Percentiles rank a stretch among this genome's conserved stretches.
These are phyloP conservation scores for Kockiozyma suomiensis DNA, from an alignment of 805 yeast species.

Conservation along the genomic window DNA sequence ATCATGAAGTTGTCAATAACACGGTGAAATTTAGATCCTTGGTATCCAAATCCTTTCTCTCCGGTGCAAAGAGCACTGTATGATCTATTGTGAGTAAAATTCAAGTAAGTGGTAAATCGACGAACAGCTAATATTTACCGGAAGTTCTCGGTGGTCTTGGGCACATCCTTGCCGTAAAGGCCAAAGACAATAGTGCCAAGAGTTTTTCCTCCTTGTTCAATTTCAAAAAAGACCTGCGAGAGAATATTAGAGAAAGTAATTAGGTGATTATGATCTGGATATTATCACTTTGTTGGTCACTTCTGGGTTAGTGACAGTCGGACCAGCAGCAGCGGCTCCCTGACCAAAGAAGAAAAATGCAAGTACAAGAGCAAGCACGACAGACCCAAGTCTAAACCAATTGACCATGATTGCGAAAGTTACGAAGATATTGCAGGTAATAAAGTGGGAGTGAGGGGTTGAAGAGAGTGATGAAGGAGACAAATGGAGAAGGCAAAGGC, in stretches of 20 bases:
- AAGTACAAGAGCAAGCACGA: constrained; percentile 17
- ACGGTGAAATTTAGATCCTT: constrained; percentile 69
- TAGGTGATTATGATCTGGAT: background rate
- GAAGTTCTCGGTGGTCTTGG: constrained; percentile 88
- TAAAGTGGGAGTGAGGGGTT: background rate
- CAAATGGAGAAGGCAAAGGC: too few species aligned
- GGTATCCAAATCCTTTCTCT: constrained; percentile 70
- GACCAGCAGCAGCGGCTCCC: constrained; percentile 20
- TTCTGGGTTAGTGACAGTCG: constrained; percentile 21
- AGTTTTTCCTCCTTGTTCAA: constrained; percentile 72
- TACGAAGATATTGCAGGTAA: background rate
- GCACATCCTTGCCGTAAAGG: constrained; percentile 81
- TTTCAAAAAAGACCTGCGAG: constrained; percentile 73
- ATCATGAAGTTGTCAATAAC: constrained; percentile 71
- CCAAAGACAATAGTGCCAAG: constrained; percentile 88
- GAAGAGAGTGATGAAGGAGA: background rate
- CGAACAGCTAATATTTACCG: constrained; percentile 41
- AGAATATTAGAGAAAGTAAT: too few species aligned
- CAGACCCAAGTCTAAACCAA: constrained; percentile 9
- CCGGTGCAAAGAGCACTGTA: constrained; percentile 76
- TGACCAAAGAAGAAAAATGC: constrained; percentile 27
- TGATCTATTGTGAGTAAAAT: constrained; percentile 43
- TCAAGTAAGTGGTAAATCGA: background rate
- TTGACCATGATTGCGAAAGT: constrained; percentile 1
- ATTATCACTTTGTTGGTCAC: constrained; percentile 43